phyloP scores from a whole-genome alignment of 2,329 filamentous ascomycete species.

The Sporothrix protearum region DNA sequence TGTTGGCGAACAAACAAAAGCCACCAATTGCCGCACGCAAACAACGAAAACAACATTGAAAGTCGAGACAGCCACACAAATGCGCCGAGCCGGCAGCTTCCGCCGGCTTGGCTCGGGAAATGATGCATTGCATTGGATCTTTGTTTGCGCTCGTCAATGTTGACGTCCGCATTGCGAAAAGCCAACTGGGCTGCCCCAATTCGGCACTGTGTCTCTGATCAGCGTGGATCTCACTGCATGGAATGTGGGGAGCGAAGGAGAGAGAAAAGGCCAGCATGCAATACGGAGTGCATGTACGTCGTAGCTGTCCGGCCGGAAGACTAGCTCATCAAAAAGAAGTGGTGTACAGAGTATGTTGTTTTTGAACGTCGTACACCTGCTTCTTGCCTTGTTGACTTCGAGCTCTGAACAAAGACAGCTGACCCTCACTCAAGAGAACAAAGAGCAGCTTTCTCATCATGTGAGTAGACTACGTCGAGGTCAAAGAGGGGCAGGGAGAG shows the following conservation, averaged over 20 bases:
- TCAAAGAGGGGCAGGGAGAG: not conserved
- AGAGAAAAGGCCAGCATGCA: not conserved
- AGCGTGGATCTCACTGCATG: not conserved
- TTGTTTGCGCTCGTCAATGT: not conserved
- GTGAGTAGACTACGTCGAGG: not conserved
- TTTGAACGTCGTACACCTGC: not conserved
- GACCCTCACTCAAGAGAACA: not conserved
- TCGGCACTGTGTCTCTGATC: not conserved
- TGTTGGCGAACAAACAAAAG: conserved; percentile 2
- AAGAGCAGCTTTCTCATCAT: not conserved
- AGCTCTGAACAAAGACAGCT: not conserved
- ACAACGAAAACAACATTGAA: not conserved
- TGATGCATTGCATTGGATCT: not conserved
- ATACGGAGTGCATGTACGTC: not conserved
- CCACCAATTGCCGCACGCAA: not conserved
- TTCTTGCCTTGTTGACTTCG: not conserved
- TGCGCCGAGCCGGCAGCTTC: not conserved
- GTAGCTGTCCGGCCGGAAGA: not conserved
- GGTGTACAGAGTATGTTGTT: not conserved
- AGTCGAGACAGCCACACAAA: not conserved
- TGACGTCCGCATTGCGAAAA: not conserved
- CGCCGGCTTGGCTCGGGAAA: not conserved
- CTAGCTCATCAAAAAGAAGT: not conserved
- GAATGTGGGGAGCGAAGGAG: not conserved
- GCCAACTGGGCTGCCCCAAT: not conserved